phyloP scores from a whole-genome alignment of 208 protist genomes.

The Naegleria fowleri region DNA sequence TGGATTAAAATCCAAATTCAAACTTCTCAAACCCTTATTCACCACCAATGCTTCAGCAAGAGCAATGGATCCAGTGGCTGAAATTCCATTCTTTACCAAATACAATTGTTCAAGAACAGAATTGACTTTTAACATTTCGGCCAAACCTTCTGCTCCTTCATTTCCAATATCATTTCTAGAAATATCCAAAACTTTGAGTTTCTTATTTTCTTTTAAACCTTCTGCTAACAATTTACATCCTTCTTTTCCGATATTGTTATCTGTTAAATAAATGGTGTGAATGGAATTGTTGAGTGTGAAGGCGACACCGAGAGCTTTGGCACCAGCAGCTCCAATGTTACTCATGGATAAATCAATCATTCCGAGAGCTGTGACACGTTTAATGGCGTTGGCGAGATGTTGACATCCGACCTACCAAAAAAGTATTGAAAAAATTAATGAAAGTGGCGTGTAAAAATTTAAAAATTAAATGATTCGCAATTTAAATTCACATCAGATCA shows the following conservation, averaged over 20 bases:
- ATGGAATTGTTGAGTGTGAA: conserved; percentile 1
- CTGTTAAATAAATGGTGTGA: conserved; percentile 19
- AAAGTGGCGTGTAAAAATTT: neutral
- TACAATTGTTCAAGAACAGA: neutral
- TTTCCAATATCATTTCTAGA: neutral
- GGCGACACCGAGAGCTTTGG: neutral
- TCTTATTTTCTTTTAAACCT: conserved; percentile 3
- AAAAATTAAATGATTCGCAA: neutral
- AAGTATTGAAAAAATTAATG: too few species aligned
- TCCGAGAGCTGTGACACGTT: neutral
- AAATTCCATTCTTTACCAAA: neutral
- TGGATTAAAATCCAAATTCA: conserved; percentile 13
- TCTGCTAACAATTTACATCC: neutral
- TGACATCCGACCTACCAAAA: neutral
- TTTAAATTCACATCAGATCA: neutral
- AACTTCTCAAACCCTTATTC: neutral
- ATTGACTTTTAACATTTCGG: neutral
- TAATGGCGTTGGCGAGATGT: neutral
- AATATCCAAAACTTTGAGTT: conserved; percentile 6
- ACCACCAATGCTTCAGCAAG: neutral
- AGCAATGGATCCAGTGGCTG: neutral
- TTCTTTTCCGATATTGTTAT: conserved; percentile 2
- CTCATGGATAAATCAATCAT: neutral
- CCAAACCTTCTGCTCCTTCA: neutral
- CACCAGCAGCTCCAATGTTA: neutral